Base-by-base conservation (phyloP, 257 asterid species). In the Verbascum thapsus region DNA sequence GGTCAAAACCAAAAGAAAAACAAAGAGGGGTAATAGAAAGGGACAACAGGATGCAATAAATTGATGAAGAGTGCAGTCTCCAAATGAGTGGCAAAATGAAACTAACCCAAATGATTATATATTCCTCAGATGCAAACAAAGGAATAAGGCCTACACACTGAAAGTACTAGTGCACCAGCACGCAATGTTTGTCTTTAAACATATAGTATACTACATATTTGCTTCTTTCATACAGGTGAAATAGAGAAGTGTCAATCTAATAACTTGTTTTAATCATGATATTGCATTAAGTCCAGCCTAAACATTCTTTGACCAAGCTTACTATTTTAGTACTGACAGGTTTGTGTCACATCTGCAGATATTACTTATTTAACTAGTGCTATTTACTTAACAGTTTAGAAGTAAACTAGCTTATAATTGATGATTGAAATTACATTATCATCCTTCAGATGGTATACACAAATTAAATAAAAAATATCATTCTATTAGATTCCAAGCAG, bases 401-500 rank as follows among this genome's bases (percentile, higher is more conserved):
- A 11, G 11, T 6, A 42, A 66, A 40, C 22, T 50, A 62, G 16
- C 18, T 37, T 55, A 43, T 45, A 4, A 10, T 54, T 39, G 18
- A 40, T 16, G n/a, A n/a, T 40, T 59, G 61, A 18, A 35, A 32
- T 7, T 51, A 40, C 17, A 3, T 5, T 32, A 20, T 57, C 34
- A 49, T 50, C 39, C 19, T 11, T 53, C n/a, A 61, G 40, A 19
- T 0, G 26, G 34, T 38, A 39, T 52, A 12, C 53, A n/a, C n/a
- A n/a, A n/a, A n/a, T n/a, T n/a, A 7, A 71, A 11, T 23, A 58
- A 59, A 61, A 19, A n/a, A 11, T 3, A 40, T 17, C 32, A n/a
- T 39, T 60, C 64, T 53, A 54, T 12, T 44, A 10, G 13, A 49
- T 38, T 40, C 60, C 43, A 57, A 55, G 58, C 62, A 60, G 40